A percentile compares a stretch with the other conserved stretches of the same genome.
These are phyloP conservation scores for Seiridium unicorne DNA, from an alignment of 2,329 filamentous ascomycete genomes.

Conservation along the genomic window DNA sequence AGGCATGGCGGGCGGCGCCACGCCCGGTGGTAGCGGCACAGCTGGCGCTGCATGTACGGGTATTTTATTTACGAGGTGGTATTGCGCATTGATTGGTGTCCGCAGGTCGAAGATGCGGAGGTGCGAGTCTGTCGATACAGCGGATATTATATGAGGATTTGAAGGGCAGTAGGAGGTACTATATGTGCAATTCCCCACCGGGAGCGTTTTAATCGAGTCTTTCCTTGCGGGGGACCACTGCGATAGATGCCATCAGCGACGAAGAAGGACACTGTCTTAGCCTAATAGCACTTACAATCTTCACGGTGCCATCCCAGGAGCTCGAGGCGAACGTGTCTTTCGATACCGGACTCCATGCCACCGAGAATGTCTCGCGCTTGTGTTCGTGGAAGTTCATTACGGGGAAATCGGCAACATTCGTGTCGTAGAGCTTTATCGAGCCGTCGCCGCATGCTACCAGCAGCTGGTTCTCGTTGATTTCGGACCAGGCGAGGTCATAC, in stretches of 20 bases:
- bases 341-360: slow-evolving; percentile 86
- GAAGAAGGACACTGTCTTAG: neutral
- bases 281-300: slow-evolving; percentile 57
- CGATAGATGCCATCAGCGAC: neutral
- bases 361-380: slow-evolving; percentile 87
- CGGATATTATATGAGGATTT: slow-evolving; percentile 79
- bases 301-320: slow-evolving; percentile 95
- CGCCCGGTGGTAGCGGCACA: slow-evolving; percentile 31
- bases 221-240: slow-evolving; percentile 81
- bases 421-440: slow-evolving; percentile 91
- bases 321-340: slow-evolving; percentile 90
- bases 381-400: slow-evolving; percentile 93
- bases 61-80: slow-evolving; percentile 80
- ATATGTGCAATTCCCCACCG: slow-evolving; percentile 92
- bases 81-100: slow-evolving; percentile 79
- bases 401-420: slow-evolving; percentile 75
- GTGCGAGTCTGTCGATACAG: slow-evolving; percentile 85
- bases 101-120: slow-evolving; percentile 90
- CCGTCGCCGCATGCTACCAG: slow-evolving; percentile 89
- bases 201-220: slow-evolving; percentile 78
- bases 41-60: slow-evolving; percentile 74
- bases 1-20: slow-evolving; percentile 50
- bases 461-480: slow-evolving; percentile 93
- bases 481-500: slow-evolving; percentile 93
- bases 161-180: slow-evolving; percentile 88